Conservation (phyloP, 2,329 filamentous ascomycete genomes). For the Stenocarpella maydis region DNA sequence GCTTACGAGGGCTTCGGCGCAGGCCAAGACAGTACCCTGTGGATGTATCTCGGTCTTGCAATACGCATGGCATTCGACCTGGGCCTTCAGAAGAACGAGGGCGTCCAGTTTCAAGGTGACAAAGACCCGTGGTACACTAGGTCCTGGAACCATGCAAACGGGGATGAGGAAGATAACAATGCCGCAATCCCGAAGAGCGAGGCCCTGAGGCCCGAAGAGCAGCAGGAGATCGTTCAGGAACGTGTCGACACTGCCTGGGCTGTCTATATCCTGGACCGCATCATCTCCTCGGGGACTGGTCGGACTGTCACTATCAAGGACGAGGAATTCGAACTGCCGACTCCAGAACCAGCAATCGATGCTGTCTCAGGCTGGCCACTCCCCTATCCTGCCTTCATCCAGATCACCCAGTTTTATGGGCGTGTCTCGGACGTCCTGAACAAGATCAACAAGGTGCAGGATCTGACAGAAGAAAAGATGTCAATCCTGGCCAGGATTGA, state of each 20-base stretch:
- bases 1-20: constrained; percentile 91
- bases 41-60: constrained; percentile 91
- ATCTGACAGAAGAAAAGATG: constrained; percentile 79
- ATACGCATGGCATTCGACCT: constrained; percentile 86
- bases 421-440: constrained; percentile 86
- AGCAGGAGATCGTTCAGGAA: constrained; percentile 77
- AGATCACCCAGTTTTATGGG: constrained; percentile 87
- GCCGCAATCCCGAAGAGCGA: constrained; percentile 41
- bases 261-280: constrained; percentile 85
- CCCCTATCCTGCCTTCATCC: constrained; percentile 81
- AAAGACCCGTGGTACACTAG: constrained; percentile 59
- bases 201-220: constrained; percentile 57
- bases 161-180: constrained; percentile 34
- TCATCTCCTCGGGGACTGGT: constrained; percentile 88
- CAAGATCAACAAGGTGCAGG: constrained; percentile 75
- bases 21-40: constrained; percentile 86
- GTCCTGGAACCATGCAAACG: constrained; percentile 50
- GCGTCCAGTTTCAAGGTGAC: constrained; percentile 68
- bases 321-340: constrained; percentile 82
- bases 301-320: constrained; percentile 84
- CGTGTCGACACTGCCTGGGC: constrained; percentile 90
- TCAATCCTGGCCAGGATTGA: constrained; percentile 80
- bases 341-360: constrained; percentile 61
- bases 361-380: constrained; percentile 74
- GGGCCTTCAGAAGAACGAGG: constrained; percentile 82